Conservation (phyloP, 768 basidiomycete genomes). For the Aureoboletus auriporus region DNA sequence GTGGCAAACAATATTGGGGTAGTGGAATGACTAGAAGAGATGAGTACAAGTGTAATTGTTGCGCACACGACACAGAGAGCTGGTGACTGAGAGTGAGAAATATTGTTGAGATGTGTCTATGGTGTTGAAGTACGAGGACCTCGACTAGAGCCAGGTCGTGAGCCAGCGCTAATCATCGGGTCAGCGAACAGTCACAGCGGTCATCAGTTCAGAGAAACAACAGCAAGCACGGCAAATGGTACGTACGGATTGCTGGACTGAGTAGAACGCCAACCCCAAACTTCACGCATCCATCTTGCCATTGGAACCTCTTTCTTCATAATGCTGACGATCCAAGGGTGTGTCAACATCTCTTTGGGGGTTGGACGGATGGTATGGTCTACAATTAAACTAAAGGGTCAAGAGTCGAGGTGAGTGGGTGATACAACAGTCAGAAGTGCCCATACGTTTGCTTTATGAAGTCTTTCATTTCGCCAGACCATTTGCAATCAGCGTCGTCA, state of each 20-base stretch:
- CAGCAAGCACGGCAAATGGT: neutral
- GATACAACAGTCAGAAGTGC: neutral
- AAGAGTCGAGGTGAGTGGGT: constrained; percentile 2
- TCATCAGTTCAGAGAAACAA: neutral
- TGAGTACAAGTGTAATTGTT: constrained; percentile 19
- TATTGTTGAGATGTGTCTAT: constrained; percentile 16
- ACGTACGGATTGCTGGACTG: constrained; percentile 25
- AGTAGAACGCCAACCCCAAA: constrained; percentile 72
- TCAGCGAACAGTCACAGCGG: neutral
- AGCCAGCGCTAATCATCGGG: constrained; percentile 14
- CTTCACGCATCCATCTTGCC: constrained; percentile 82
- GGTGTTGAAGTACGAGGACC: constrained; percentile 22
- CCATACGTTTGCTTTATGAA: constrained; percentile 84
- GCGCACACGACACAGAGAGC: constrained; percentile 14
- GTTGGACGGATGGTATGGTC: constrained; percentile 67
- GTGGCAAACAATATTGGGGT: constrained; percentile 13
- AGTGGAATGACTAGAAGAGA: constrained; percentile 11
- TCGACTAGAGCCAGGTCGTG: constrained; percentile 29
- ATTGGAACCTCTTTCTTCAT: constrained; percentile 86
- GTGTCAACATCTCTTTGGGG: constrained; percentile 77
- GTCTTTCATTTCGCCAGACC: constrained; percentile 86
- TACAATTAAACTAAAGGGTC: constrained; percentile 56
- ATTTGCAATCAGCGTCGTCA: constrained; percentile 61
- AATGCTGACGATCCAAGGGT: constrained; percentile 75
- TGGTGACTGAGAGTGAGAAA: neutral